Evolutionary conservation across 768 basidiomycete genomes (phyloP).

Genomic region (Leccinum fibrillosum): DNA sequence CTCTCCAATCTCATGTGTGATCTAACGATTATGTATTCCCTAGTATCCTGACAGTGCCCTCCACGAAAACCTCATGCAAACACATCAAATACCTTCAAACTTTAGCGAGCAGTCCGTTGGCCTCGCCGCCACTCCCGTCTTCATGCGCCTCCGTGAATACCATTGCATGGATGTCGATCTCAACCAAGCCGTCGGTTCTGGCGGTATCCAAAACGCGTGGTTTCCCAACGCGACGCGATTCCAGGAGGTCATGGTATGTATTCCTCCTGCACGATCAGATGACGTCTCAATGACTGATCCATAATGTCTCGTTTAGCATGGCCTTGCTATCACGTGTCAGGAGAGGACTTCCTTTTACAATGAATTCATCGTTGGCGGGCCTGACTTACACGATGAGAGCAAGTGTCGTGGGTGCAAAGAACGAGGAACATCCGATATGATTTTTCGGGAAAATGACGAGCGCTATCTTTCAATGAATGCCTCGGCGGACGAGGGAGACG

Average conservation of each 20-base stretch:
- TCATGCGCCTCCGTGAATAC: conserved; percentile 57
- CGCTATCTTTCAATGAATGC: conserved; percentile 19
- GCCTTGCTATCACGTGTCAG: conserved; percentile 22
- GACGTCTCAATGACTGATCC: not conserved
- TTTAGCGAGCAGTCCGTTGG: conserved; percentile 35
- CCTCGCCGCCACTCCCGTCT: conserved; percentile 49
- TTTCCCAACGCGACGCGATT: conserved; percentile 23
- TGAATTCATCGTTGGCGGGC: conserved; percentile 36
- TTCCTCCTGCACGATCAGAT: not conserved
- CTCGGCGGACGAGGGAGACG: conserved; percentile 6
- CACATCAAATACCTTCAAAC: conserved; percentile 19
- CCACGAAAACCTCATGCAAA: conserved; percentile 20
- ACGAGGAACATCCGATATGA: conserved; percentile 28
- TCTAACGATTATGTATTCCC: not conserved
- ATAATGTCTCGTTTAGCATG: conserved; percentile 13
- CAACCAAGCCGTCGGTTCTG: conserved; percentile 29
- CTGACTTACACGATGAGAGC: conserved; percentile 42
- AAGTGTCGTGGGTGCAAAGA: conserved; percentile 34
- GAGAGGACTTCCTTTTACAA: conserved; percentile 36
- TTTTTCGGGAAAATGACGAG: conserved; percentile 27
- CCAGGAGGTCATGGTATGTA: conserved; percentile 26
- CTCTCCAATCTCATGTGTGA: not conserved
- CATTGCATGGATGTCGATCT: conserved; percentile 41
- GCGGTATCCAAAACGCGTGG: conserved; percentile 44
- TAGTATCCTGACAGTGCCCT: conserved; percentile 22